Percentiles rank a stretch among this genome's conserved stretches.
Conservation (phyloP, 1,284 basidiomycete species). For the Irpex rosettiformis region DNA sequence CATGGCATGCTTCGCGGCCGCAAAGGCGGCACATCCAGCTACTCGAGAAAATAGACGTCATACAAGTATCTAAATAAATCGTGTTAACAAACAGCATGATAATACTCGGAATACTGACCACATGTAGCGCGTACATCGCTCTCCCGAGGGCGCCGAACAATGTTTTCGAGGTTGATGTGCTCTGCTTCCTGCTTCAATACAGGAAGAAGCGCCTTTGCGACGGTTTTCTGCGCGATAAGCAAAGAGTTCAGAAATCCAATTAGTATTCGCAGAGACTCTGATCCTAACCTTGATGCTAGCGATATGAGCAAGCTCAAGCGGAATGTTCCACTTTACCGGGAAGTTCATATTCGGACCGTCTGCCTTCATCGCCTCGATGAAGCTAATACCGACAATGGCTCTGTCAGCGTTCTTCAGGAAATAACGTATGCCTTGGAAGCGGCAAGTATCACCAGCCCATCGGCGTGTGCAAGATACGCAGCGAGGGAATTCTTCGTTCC, state of each 20-base stretch:
- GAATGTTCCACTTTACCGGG: slow-evolving; percentile 63
- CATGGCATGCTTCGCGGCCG: slow-evolving; percentile 85
- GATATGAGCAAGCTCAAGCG: slow-evolving; percentile 45
- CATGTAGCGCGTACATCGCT: slow-evolving; percentile 80
- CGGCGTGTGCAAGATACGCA: slow-evolving; percentile 79
- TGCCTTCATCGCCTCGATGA: slow-evolving; percentile 57
- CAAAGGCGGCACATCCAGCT: slow-evolving; percentile 90
- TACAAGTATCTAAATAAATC: slow-evolving; percentile 72
- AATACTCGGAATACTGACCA: slow-evolving; percentile 46
- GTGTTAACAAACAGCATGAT: slow-evolving; percentile 7
- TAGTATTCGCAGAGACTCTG: neutral
- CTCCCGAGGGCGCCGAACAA: slow-evolving; percentile 73
- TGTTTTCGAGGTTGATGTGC: slow-evolving; percentile 58
- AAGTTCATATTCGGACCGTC: slow-evolving; percentile 62
- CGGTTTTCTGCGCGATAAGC: slow-evolving; percentile 53
- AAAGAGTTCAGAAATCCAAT: neutral
- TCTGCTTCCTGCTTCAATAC: slow-evolving; percentile 65
- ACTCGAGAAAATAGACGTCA: slow-evolving; percentile 87
- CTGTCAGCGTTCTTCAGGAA: slow-evolving; percentile 60
- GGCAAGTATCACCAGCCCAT: slow-evolving; percentile 80
- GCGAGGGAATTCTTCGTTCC: slow-evolving; percentile 63
- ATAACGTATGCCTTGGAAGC: slow-evolving; percentile 74
- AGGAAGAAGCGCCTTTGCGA: slow-evolving; percentile 68
- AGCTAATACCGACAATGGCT: slow-evolving; percentile 61
- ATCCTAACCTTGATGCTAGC: slow-evolving; percentile 53